phyloP scores from a whole-genome alignment of 805 yeast species.

The Millerago galiae region DNA sequence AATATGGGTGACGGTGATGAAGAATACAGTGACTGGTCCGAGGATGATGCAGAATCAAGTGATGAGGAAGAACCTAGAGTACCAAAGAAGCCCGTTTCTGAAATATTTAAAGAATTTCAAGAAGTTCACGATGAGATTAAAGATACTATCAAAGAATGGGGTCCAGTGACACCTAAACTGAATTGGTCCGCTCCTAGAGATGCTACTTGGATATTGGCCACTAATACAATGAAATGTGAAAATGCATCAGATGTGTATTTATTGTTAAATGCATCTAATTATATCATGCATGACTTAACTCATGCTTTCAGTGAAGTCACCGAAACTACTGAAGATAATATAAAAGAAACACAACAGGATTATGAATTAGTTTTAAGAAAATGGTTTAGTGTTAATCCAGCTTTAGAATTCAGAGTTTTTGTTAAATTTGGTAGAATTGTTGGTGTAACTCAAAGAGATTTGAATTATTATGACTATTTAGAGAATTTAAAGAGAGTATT shows the following conservation, averaged over 20 bases:
- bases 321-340: slow-evolving; percentile 16
- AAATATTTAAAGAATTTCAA: slow-evolving; percentile 38
- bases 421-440: slow-evolving; percentile 56
- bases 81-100: slow-evolving; percentile 12
- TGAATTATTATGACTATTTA: slow-evolving; percentile 73
- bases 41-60: slow-evolving; percentile 22
- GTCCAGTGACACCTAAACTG: slow-evolving; percentile 75
- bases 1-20: slow-evolving; percentile 42
- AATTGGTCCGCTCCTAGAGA: slow-evolving; percentile 98
- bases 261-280: slow-evolving; percentile 79
- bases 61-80: slow-evolving; percentile 6
- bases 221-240: slow-evolving; percentile 67
- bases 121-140: slow-evolving; percentile 53
- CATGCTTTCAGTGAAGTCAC: slow-evolving; percentile 54
- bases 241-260: slow-evolving; percentile 72
- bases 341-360: slow-evolving; percentile 22
- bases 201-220: slow-evolving; percentile 84
- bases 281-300: slow-evolving; percentile 77
- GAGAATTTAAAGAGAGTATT: slow-evolving; percentile 44
- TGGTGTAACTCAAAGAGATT: slow-evolving; percentile 81
- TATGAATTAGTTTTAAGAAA: slow-evolving; percentile 71
- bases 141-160: slow-evolving; percentile 39
- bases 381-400: slow-evolving; percentile 82
- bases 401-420: slow-evolving; percentile 87
- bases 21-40: slow-evolving; percentile 75